Conservation (phyloP, 129 eudicot genomes). For the Artemisia tridentata region DNA sequence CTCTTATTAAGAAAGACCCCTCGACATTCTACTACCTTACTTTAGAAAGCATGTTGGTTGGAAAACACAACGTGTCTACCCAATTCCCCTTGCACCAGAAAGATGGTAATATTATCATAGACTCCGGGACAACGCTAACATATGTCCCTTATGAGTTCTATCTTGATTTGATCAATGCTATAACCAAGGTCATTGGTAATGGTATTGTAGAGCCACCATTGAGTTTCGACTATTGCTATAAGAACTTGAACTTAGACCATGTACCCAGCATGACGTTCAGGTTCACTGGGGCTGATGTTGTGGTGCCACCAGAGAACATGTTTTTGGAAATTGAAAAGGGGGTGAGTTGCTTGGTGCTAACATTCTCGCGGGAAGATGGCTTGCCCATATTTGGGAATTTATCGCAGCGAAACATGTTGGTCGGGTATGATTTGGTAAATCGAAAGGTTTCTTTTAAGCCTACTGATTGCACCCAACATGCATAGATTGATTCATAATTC, state of each 20-base stretch:
- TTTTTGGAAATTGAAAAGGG: conserved; percentile 28
- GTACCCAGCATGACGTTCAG: conserved; percentile 33
- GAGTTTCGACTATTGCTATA: conserved; percentile 36
- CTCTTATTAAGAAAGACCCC: conserved; percentile 26
- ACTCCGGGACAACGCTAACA: conserved; percentile 55
- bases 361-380: too few relatives aligned
- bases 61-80: conserved; percentile 14
- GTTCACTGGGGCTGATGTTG: conserved; percentile 45
- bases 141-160: conserved; percentile 21
- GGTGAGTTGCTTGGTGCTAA: conserved; percentile 41
- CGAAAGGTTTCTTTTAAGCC: conserved; percentile 41
- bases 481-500: neutral
- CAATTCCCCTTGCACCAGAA: neutral
- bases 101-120: conserved; percentile 47
- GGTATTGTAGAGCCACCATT: conserved; percentile 14
- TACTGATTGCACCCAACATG: conserved; percentile 30
- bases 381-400: conserved; percentile 48
- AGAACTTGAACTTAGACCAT: neutral
- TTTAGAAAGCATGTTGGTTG: conserved; percentile 42
- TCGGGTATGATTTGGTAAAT: conserved; percentile 46
- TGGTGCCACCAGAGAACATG: conserved; percentile 11
- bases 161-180: neutral
- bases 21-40: conserved; percentile 48
- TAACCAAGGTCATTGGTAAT: neutral
- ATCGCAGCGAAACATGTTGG: conserved; percentile 37